Base-by-base conservation (phyloP, 2,329 filamentous ascomycete genomes). In the Rhynchosporium graminicola region DNA sequence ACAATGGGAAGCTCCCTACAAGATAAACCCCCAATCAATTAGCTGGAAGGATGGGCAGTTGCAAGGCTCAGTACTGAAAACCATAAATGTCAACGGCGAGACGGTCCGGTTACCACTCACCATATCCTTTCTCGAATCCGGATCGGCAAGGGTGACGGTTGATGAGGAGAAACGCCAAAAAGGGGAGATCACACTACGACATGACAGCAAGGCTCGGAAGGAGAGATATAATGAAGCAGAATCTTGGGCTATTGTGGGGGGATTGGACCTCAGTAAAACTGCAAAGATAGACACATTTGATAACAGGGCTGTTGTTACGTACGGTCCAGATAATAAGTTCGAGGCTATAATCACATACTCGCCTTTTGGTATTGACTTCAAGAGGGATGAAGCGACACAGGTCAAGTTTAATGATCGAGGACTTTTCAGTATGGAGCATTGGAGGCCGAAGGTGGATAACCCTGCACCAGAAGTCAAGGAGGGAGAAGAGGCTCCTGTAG, bases 221-320 rank as follows among this genome's bases (percentile, higher is more conserved):
- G 91, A 98, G 75, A 85, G 95, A 66, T 99, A 98, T 76, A 96
- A 97, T 71, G 95, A 97, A 77, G 90, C 89, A 13, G 90, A 89
- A 68, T 86, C 91, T 67, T 96, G 91, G 89, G 86, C 89, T 28
- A 83, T 99, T 65, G 91, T 96, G 50, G 94, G 92, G 60, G 92
- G 91, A 1, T 79, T 94, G 58, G 83, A 87, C 48, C 75, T 88
- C 48, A 92, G 93, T 76, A 87, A 84, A 72, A 82, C 84, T 59
- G 91, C 91, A 51, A 94, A 63, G 81, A 84, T 54, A 84, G 90
- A 70, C 83, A 87, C 58, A 83, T 88, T 73, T 12, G 33, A 36
- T 9, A 77, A 82, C 29, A 87, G 89, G 63, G 86, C 87, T 67
- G 93, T 88, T 64, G 82, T 98, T 67, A 81, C 87, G 67, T 98